phyloP scores from a whole-genome alignment of 768 basidiomycete genomes.

The Epithele typhae region DNA sequence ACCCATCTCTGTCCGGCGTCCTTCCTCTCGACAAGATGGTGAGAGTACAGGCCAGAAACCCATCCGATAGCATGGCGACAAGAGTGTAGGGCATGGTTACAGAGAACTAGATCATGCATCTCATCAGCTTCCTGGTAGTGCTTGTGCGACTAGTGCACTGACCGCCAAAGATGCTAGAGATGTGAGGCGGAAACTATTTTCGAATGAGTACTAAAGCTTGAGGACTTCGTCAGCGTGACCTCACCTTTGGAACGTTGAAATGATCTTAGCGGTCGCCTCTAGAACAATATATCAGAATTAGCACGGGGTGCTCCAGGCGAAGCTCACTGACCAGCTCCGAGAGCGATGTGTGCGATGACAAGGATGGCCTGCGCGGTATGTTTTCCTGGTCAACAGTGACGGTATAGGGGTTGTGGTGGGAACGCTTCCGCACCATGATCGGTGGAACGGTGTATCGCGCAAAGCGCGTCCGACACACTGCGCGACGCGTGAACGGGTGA shows the following conservation, averaged over 20 bases:
- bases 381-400: background rate
- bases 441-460: slow-evolving; percentile 7
- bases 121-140: background rate
- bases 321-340: slow-evolving; percentile 6
- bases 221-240: no score
- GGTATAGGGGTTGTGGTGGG: no score
- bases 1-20: slow-evolving; percentile 6
- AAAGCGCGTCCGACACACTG: slow-evolving; percentile 10
- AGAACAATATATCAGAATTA: background rate
- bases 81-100: slow-evolving; percentile 12
- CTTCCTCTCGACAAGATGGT: slow-evolving; percentile 7
- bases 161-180: slow-evolving; percentile 12
- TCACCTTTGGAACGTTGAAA: slow-evolving; percentile 9
- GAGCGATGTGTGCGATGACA: slow-evolving; percentile 9
- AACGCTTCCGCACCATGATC: slow-evolving; percentile 1
- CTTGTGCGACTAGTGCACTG: background rate
- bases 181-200: background rate
- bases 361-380: slow-evolving; percentile 4
- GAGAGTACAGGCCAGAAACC: slow-evolving; percentile 12
- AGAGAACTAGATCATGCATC: background rate
- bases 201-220: no score
- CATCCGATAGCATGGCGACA: slow-evolving; percentile 12
- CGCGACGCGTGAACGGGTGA: background rate
- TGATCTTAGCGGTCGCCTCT: slow-evolving; percentile 13
- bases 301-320: background rate